Evolutionary conservation across 495 filamentous ascomycete species (phyloP).

Genomic region (Pseudotulostoma volvatum): DNA sequence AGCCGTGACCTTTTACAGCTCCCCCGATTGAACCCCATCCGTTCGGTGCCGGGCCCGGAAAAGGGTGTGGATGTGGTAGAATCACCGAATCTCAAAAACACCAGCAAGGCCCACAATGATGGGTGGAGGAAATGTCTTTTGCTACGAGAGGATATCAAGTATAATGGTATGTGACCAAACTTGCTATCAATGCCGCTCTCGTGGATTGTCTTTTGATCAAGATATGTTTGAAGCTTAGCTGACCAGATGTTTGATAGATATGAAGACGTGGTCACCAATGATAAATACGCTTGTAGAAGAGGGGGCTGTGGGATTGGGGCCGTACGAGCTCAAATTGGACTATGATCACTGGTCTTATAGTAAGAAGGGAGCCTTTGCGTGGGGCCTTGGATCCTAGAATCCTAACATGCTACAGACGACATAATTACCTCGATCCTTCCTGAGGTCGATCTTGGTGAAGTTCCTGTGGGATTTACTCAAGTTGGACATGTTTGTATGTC

Average conservation of each 20-base stretch:
- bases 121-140: slow-evolving; percentile 53
- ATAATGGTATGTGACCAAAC: slow-evolving; percentile 51
- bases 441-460: slow-evolving; percentile 46
- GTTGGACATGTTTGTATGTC: slow-evolving; percentile 72
- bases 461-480: slow-evolving; percentile 72
- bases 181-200: slow-evolving; percentile 5
- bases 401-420: slow-evolving; percentile 46
- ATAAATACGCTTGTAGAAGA: slow-evolving; percentile 51
- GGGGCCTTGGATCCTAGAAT: too few relatives aligned
- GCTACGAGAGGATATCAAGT: slow-evolving; percentile 49
- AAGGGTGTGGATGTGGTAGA: slow-evolving; percentile 10
- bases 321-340: slow-evolving; percentile 56
- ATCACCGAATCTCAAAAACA: not conserved
- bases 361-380: too few relatives aligned
- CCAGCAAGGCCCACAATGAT: not conserved
- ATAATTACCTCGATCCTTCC: slow-evolving; percentile 68
- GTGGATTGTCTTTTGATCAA: slow-evolving; percentile 31
- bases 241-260: slow-evolving; percentile 37
- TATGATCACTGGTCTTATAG: slow-evolving; percentile 80
- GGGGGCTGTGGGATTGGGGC: slow-evolving; percentile 48
- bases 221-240: too few relatives aligned
- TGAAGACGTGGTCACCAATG: slow-evolving; percentile 53
- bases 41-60: not conserved
- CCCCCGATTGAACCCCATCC: slow-evolving; percentile 39
- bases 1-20: slow-evolving; percentile 45